Percentiles rank a stretch among this genome's conserved stretches.
These are phyloP conservation scores for Epichloe gansuensis DNA, from an alignment of 2,329 filamentous ascomycete species.

Conservation along the genomic window DNA sequence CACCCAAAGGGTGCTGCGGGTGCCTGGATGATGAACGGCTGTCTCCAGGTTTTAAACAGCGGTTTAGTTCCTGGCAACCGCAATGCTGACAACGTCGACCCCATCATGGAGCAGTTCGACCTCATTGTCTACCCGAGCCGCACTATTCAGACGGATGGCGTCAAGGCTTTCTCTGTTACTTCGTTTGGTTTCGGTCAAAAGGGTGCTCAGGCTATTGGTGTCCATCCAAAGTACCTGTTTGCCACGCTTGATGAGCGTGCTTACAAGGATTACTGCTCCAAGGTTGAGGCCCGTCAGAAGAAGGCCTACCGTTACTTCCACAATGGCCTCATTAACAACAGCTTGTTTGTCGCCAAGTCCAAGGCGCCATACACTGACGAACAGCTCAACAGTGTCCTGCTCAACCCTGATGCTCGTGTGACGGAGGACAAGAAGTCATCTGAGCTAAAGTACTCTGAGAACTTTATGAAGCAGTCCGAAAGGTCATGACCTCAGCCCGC, in stretches of 20 bases:
- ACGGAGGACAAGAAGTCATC: slow-evolving; percentile 75
- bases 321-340: slow-evolving; percentile 96
- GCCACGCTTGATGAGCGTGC: slow-evolving; percentile 82
- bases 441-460: slow-evolving; percentile 58
- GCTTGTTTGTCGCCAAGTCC: slow-evolving; percentile 89
- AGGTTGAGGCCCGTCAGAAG: slow-evolving; percentile 91
- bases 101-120: slow-evolving; percentile 94
- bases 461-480: slow-evolving; percentile 56
- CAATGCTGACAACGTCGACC: slow-evolving; percentile 95
- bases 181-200: slow-evolving; percentile 99
- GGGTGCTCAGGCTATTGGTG: slow-evolving; percentile 91
- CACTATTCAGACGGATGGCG: slow-evolving; percentile 89
- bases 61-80: slow-evolving; percentile 94
- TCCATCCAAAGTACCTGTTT: slow-evolving; percentile 92
- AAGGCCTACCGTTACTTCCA: slow-evolving; percentile 98
- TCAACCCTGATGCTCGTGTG: slow-evolving; percentile 88
- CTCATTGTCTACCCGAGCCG: slow-evolving; percentile 95
- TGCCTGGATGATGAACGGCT: slow-evolving; percentile 99
- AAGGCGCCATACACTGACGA: slow-evolving; percentile 82
- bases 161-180: slow-evolving; percentile 98
- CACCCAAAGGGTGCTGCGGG: slow-evolving; percentile 98
- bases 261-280: slow-evolving; percentile 70
- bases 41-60: slow-evolving; percentile 85
- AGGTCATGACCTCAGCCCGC: slow-evolving; percentile 35
- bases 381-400: slow-evolving; percentile 75